A percentile compares a stretch with the other conserved stretches of the same genome.
phyloP scores from a whole-genome alignment of 257 asterid species.

The Gardenia jasminoides region DNA sequence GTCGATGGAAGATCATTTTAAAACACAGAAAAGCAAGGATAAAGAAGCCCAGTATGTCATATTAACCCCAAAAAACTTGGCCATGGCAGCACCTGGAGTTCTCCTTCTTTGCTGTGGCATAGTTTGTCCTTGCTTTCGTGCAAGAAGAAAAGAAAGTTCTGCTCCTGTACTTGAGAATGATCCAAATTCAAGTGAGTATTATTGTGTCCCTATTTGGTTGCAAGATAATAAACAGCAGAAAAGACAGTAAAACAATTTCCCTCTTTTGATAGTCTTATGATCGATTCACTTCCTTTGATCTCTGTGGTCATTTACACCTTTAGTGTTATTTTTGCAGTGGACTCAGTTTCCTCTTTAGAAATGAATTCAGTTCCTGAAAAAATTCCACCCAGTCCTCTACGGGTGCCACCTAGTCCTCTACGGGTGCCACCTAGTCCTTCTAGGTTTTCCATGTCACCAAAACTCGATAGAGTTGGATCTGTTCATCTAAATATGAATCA shows the following conservation, averaged over 20 bases:
- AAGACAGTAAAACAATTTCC: not conserved
- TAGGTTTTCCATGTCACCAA: slow-evolving; percentile 86
- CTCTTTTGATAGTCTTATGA: not conserved
- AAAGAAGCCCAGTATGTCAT: slow-evolving; percentile 28
- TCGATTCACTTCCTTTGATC: slow-evolving; percentile 7
- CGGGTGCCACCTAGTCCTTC: slow-evolving; percentile 94
- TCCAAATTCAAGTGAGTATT: slow-evolving; percentile 69
- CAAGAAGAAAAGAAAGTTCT: slow-evolving; percentile 57
- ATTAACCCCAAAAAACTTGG: slow-evolving; percentile 47
- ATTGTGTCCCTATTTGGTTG: slow-evolving; percentile 12
- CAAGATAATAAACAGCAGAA: not conserved
- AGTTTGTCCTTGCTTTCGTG: slow-evolving; percentile 82
- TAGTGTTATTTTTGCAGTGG: slow-evolving; percentile 49
- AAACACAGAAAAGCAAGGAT: slow-evolving; percentile 31
- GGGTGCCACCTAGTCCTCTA: slow-evolving; percentile 70
- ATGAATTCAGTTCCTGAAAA: slow-evolving; percentile 50
- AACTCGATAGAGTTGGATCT: slow-evolving; percentile 81
- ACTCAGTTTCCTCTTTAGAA: slow-evolving; percentile 58
- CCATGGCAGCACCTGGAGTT: slow-evolving; percentile 69
- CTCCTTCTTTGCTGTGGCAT: slow-evolving; percentile 64
- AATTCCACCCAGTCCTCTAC: slow-evolving; percentile 52
- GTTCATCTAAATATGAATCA: slow-evolving; percentile 76
- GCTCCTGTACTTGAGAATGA: slow-evolving; percentile 66
- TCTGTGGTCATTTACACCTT: slow-evolving; percentile 12
- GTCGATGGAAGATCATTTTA: slow-evolving; percentile 25